Evolutionary conservation across 306 rosid genomes (phyloP).

Genomic region (Ziziphus jujuba): DNA sequence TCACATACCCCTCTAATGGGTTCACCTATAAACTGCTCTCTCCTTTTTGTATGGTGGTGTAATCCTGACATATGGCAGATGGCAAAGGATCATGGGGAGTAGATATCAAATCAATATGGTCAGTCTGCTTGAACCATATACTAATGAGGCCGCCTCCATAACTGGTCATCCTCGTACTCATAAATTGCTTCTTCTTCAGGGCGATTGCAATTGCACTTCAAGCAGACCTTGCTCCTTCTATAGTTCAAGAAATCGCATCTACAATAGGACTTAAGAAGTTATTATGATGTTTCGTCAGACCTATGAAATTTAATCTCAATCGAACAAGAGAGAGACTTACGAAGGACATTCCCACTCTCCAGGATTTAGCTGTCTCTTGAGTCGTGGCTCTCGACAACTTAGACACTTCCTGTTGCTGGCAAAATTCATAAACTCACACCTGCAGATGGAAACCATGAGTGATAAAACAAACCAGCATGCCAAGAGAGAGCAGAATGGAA

Average conservation of each 20-base stretch:
- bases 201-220: constrained; percentile 56
- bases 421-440: constrained; percentile 86
- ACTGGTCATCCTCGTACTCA: constrained; percentile 39
- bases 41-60: too few relatives aligned
- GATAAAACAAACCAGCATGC: background rate
- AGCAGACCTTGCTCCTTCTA: constrained; percentile 45
- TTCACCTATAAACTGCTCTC: too few relatives aligned
- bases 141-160: constrained; percentile 45
- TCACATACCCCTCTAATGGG: too few relatives aligned
- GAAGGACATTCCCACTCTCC: constrained; percentile 88
- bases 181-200: constrained; percentile 26
- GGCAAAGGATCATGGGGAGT: too few relatives aligned
- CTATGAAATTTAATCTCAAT: background rate
- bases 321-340: constrained; percentile 41
- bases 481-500: background rate
- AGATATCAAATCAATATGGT: too few relatives aligned
- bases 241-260: constrained; percentile 78
- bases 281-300: background rate
- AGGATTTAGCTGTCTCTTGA: constrained; percentile 41
- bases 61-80: too few relatives aligned
- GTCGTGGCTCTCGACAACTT: constrained; percentile 60
- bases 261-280: constrained; percentile 18
- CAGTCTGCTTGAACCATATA: background rate
- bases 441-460: constrained; percentile 35
- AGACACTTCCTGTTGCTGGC: constrained; percentile 65